Conservation (phyloP, 2,329 filamentous ascomycete species). For the Penicillium sp. region DNA sequence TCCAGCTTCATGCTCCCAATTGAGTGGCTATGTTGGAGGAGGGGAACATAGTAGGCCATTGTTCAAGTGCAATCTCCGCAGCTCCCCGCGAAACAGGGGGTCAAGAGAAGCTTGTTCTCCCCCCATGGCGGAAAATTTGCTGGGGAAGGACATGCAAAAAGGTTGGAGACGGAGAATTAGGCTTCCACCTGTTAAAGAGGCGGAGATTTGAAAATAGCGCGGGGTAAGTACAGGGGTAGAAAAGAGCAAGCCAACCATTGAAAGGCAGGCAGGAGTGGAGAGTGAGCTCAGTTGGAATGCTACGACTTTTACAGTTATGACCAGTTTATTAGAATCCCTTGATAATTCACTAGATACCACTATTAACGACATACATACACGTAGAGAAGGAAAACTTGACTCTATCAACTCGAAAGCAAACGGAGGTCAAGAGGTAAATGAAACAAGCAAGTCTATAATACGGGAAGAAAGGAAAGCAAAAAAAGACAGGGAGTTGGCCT, state of each 20-base stretch:
- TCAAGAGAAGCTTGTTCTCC: slow-evolving; percentile 15
- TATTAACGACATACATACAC: slow-evolving; percentile 45
- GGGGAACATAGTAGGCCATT: neutral
- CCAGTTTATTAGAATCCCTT: slow-evolving; percentile 32
- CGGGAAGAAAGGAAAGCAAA: slow-evolving; percentile 23
- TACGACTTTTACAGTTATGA: slow-evolving; percentile 1
- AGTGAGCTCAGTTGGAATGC: neutral
- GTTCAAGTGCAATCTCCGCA: slow-evolving; percentile 6
- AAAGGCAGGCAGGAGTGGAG: neutral
- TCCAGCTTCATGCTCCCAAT: neutral
- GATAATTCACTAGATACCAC: slow-evolving; percentile 37
- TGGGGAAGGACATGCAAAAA: slow-evolving; percentile 3
- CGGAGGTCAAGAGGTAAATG: slow-evolving; percentile 25
- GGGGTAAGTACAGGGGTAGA: neutral
- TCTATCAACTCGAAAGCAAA: slow-evolving; percentile 33
- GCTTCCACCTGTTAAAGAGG: slow-evolving; percentile 27
- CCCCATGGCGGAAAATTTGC: slow-evolving; percentile 14
- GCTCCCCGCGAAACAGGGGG: slow-evolving; percentile 1
- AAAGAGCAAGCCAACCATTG: neutral
- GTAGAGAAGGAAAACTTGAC: slow-evolving; percentile 36
- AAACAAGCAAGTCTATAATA: slow-evolving; percentile 41
- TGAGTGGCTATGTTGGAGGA: neutral
- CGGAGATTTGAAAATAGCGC: neutral
- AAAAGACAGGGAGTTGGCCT: slow-evolving; percentile 9
- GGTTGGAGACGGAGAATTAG: slow-evolving; percentile 17